Evolutionary conservation across 2,329 filamentous ascomycete species (phyloP).

Genomic region (Aspergillus sp.): DNA sequence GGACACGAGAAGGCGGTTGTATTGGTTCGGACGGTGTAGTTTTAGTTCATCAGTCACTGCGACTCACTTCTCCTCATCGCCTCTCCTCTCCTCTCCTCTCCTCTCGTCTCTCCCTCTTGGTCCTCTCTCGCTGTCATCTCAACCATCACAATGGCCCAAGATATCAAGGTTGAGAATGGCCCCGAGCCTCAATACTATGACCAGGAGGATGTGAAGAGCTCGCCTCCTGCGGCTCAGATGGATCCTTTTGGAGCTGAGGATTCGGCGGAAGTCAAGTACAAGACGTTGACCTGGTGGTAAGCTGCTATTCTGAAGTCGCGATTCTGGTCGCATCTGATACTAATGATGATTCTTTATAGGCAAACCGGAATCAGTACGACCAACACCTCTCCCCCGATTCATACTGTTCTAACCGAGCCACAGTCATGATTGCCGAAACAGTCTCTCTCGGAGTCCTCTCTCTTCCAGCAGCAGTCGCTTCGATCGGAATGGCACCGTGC

Average conservation of each 20-base stretch:
- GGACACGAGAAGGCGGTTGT: too few species aligned
- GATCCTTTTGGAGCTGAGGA: slow-evolving; percentile 1
- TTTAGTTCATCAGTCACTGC: too few species aligned
- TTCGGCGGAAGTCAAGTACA: background rate
- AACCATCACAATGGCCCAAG: background rate
- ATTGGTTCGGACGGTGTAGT: too few species aligned
- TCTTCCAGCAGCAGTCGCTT: slow-evolving; percentile 46
- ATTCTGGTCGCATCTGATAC: background rate
- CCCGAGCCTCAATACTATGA: background rate
- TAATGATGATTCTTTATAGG: background rate
- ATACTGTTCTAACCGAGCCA: slow-evolving; percentile 5
- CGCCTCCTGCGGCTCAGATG: background rate
- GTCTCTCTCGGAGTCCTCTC: slow-evolving; percentile 51
- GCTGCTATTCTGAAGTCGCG: background rate
- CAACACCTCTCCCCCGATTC: background rate
- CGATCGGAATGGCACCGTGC: slow-evolving; percentile 44
- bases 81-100: background rate
- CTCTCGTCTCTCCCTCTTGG: background rate
- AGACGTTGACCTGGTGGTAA: slow-evolving; percentile 1
- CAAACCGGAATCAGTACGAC: background rate
- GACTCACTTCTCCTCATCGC: too few species aligned
- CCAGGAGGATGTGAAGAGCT: background rate
- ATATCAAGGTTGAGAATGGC: background rate
- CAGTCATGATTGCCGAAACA: slow-evolving; percentile 1
- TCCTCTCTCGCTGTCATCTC: background rate